A percentile compares a stretch with the other conserved stretches of the same genome.
Evolutionary conservation across 164 flowering plant species (phyloP).

Genomic region (Liriodendron chinense): DNA sequence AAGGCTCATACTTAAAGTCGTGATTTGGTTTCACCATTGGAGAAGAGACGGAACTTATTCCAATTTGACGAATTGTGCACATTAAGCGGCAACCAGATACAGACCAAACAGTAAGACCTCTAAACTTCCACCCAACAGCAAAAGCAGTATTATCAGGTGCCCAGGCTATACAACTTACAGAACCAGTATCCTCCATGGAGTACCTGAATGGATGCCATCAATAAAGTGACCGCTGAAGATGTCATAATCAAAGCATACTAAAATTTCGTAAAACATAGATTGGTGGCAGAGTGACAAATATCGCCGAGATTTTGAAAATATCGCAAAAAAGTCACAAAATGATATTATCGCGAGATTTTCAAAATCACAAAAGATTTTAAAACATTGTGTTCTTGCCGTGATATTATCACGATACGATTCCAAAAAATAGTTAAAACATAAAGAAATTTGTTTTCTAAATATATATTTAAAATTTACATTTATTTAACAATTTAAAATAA

Average conservation of each 20-base stretch:
- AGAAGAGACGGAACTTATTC: conserved; percentile 84
- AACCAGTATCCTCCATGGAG: conserved; percentile 90
- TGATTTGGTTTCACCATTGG: conserved; percentile 72
- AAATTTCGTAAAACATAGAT: neutral
- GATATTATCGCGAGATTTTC: no score
- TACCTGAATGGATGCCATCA: conserved; percentile 49
- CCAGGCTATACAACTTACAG: conserved; percentile 91
- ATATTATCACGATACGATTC: no score
- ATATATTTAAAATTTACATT: no score
- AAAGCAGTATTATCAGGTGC: conserved; percentile 96
- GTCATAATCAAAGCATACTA: neutral
- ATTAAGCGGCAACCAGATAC: conserved; percentile 96
- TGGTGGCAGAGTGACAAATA: no score
- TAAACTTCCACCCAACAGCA: conserved; percentile 94
- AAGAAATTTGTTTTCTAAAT: no score
- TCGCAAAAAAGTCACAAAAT: no score
- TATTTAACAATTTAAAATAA: no score
- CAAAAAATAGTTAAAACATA: no score
- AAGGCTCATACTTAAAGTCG: conserved; percentile 76
- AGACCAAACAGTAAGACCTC: conserved; percentile 98
- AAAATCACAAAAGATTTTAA: no score
- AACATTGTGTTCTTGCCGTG: no score
- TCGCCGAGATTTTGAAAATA: no score
- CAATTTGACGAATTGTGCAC: conserved; percentile 94
- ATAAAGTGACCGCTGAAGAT: neutral